Percentiles rank a stretch among this genome's conserved stretches.
phyloP scores from a whole-genome alignment of 768 basidiomycete species.

The Pleurotus sapidus region DNA sequence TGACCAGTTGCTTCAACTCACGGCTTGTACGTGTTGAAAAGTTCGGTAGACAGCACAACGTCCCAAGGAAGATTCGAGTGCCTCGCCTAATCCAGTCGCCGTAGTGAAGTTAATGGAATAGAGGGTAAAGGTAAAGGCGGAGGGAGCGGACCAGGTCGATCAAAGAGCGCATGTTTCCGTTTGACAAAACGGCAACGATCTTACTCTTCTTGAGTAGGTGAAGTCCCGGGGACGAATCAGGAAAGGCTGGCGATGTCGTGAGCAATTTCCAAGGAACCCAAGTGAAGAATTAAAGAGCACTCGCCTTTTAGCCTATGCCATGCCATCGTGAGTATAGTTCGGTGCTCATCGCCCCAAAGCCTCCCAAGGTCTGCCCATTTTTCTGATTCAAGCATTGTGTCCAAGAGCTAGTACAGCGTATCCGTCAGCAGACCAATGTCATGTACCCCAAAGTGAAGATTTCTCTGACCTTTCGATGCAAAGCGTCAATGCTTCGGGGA shows the following conservation, averaged over 20 bases:
- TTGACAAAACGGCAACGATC: conserved; percentile 55
- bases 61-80: conserved; percentile 64
- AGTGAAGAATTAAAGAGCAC: too few relatives aligned
- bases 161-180: conserved; percentile 60
- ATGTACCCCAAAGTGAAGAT: neutral
- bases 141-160: conserved; percentile 51
- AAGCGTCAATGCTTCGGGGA: conserved; percentile 47
- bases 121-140: neutral
- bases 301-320: conserved; percentile 52
- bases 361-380: conserved; percentile 49
- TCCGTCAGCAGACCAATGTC: neutral
- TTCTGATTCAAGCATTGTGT: conserved; percentile 44
- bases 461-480: conserved; percentile 48
- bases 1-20: conserved; percentile 24
- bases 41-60: conserved; percentile 54
- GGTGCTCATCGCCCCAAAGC: conserved; percentile 39
- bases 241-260: conserved; percentile 42
- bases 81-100: conserved; percentile 43
- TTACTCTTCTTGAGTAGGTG: conserved; percentile 45
- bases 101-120: too few relatives aligned
- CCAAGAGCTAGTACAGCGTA: conserved; percentile 44
- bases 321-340: conserved; percentile 40
- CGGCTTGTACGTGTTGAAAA: conserved; percentile 67
- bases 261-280: neutral
- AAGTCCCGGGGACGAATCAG: conserved; percentile 49